These are phyloP conservation scores for Coemansia sp. DNA, from an alignment of 192 early-diverging fungal genomes.

Conservation along the genomic window DNA sequence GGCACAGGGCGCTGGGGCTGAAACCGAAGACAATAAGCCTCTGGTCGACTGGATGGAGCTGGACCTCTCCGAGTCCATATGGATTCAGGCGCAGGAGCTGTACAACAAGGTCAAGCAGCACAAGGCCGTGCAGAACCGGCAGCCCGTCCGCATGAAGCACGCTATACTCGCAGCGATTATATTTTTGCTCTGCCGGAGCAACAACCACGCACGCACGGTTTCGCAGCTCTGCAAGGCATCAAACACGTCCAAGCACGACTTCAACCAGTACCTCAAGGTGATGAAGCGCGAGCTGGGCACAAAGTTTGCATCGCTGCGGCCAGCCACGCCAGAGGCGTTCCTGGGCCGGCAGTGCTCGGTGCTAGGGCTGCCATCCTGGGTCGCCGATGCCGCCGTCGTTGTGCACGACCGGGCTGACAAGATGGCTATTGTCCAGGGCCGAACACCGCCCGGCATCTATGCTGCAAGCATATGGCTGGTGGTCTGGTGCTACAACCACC, in stretches of 20 bases:
- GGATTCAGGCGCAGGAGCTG: slow-evolving; percentile 31
- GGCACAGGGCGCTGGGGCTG: not conserved
- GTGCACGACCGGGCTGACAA: slow-evolving; percentile 59
- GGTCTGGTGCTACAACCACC: slow-evolving; percentile 58
- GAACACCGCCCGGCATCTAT: slow-evolving; percentile 62
- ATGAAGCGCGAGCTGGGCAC: slow-evolving; percentile 57
- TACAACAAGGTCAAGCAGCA: slow-evolving; percentile 59
- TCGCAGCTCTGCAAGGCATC: slow-evolving; percentile 62
- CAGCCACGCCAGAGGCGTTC: slow-evolving; percentile 45
- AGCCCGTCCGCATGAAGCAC: slow-evolving; percentile 61
- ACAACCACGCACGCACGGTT: slow-evolving; percentile 61
- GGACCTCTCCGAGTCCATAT: slow-evolving; percentile 35
- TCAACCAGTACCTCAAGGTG: slow-evolving; percentile 61
- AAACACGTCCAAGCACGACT: slow-evolving; percentile 60
- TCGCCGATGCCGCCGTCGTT: slow-evolving; percentile 52
- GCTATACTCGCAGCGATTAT: slow-evolving; percentile 63
- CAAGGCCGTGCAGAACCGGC: slow-evolving; percentile 64
- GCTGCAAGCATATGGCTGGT: slow-evolving; percentile 64
- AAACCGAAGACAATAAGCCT: not conserved
- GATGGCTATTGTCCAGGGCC: slow-evolving; percentile 60
- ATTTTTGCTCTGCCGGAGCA: slow-evolving; percentile 59
- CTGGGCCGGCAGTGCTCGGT: slow-evolving; percentile 60
- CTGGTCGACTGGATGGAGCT: slow-evolving; percentile 41
- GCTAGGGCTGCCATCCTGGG: slow-evolving; percentile 53
- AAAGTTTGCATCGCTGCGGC: slow-evolving; percentile 48